Base-by-base conservation (phyloP, 2,329 filamentous ascomycete species). In the Albifimbria verrucaria region DNA sequence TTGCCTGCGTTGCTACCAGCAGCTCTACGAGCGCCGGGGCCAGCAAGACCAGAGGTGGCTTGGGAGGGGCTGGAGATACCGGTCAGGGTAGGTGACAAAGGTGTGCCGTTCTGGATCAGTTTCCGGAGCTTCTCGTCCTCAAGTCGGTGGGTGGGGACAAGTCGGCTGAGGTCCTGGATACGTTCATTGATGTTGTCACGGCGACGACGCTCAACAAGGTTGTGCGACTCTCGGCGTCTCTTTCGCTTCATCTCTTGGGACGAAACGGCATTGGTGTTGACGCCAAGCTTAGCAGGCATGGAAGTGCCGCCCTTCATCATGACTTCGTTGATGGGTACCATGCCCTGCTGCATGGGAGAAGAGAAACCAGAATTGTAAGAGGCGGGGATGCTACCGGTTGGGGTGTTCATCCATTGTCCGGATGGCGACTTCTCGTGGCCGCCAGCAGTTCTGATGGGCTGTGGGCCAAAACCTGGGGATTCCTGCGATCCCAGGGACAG, bases 131-230 rank as follows among this genome's bases (percentile, higher is more conserved):
- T 97, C 73, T 99, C 94, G 66, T 97, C 94, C 65, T 99, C 94
- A 2, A 99, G 80, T 55, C 94, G 87, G 71, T 99, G 94, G 55
- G 87, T 81, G 22, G 94, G 94, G 2, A 99, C 93, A 18, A 99
- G 82, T 63, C 92, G 90, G 65, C 93, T 96, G 7, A 99, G 81
- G 66, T 99, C 94, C 66, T 97, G 93, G 57, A 99, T 99, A 43
- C 94, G 86, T 72, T 99, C 94, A 62, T 99, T 99, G 78, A 99
- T 99, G 68, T 97, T 97, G 75, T 97, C 94, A 57, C 94, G 86
- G 56, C 94, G 88, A 49, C 94, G 87, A 52, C 94, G 90, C 75
- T 99, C 94, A 11, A 99, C 94, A 39, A 96, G 80, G 68, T 99
- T 97, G 75, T 99, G 94, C 1, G 93, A 97, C 66, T 97, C 94